A percentile compares a stretch with the other conserved stretches of the same genome.
phyloP scores from a whole-genome alignment of 2,329 filamentous ascomycete genomes.

The Sporothrix euskadiensis region DNA sequence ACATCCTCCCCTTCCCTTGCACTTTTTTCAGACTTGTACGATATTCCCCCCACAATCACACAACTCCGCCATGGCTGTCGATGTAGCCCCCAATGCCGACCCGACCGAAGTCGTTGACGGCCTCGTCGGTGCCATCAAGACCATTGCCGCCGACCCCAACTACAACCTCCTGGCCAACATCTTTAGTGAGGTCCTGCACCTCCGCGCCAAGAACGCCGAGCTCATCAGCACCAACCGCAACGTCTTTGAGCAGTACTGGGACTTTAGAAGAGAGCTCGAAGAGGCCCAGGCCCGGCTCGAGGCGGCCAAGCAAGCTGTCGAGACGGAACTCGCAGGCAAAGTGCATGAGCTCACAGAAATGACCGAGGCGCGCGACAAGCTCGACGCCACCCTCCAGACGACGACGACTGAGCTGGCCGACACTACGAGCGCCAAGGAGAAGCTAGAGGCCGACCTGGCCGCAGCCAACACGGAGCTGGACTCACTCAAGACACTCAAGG shows the following conservation, averaged over 20 bases:
- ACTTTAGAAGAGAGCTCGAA: conserved; percentile 40
- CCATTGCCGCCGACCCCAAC: conserved; percentile 40
- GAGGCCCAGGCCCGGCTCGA: conserved; percentile 35
- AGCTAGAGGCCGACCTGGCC: conserved; percentile 30
- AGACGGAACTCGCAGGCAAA: conserved; percentile 34
- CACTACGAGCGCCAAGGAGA: conserved; percentile 7
- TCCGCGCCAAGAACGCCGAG: conserved; percentile 39
- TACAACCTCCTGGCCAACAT: conserved; percentile 41
- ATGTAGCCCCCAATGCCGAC: conserved; percentile 23
- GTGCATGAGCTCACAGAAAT: conserved; percentile 34
- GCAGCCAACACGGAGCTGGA: conserved; percentile 33
- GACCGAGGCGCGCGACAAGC: conserved; percentile 28
- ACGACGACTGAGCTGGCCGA: conserved; percentile 34
- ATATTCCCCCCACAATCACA: background rate
- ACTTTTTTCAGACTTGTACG: background rate
- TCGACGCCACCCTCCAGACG: conserved; percentile 32
- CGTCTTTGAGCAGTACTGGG: conserved; percentile 41
- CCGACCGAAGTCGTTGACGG: conserved; percentile 36
- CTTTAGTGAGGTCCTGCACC: conserved; percentile 40
- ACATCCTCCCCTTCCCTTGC: background rate
- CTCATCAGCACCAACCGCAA: conserved; percentile 39
- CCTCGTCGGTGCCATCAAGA: conserved; percentile 40
- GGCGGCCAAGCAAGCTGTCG: conserved; percentile 36
- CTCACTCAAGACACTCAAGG: conserved; percentile 14
- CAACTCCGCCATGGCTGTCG: conserved; percentile 21